Evolutionary conservation across 768 basidiomycete genomes (phyloP).

Genomic region (Psilocybe cubensis): DNA sequence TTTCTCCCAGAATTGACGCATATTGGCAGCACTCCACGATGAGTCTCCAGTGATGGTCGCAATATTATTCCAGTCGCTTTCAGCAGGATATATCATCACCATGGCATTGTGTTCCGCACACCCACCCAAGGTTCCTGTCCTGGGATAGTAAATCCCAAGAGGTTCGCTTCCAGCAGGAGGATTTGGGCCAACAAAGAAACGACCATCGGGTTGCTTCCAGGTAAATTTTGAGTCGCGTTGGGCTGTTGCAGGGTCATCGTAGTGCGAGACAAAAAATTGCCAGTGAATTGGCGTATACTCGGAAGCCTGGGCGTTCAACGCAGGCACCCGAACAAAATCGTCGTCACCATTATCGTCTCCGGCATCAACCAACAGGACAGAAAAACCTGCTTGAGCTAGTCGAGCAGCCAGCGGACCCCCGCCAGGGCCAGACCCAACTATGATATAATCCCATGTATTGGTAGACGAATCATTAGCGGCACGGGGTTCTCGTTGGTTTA

Average conservation of each 20-base stretch:
- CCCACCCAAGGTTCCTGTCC: conserved; percentile 10
- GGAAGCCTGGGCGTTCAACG: conserved; percentile 1
- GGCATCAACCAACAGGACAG: conserved; percentile 10
- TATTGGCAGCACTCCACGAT: conserved; percentile 8
- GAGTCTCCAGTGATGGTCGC: conserved; percentile 6
- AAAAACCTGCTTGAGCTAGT: conserved; percentile 8
- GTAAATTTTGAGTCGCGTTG: conserved; percentile 12
- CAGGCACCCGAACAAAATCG: conserved; percentile 2
- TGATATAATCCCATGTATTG: conserved; percentile 7
- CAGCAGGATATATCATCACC: conserved; percentile 7
- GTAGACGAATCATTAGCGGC: not conserved
- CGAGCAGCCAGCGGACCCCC: conserved; percentile 12
- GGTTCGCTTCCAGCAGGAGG: conserved; percentile 9
- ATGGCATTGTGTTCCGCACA: conserved; percentile 14
- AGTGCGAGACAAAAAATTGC: conserved; percentile 12
- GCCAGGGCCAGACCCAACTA: conserved; percentile 10
- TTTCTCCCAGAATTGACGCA: conserved; percentile 5
- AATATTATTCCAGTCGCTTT: conserved; percentile 14
- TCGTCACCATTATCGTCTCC: conserved; percentile 12
- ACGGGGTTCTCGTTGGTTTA: too few relatives aligned
- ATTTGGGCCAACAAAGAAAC: conserved; percentile 12
- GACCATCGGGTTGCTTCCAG: conserved; percentile 5
- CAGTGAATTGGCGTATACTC: conserved; percentile 9
- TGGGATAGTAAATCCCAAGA: conserved; percentile 8
- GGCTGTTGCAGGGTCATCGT: conserved; percentile 1